Evolutionary conservation across 2,329 filamentous ascomycete species (phyloP).

Genomic region (Claviceps purpurea): DNA sequence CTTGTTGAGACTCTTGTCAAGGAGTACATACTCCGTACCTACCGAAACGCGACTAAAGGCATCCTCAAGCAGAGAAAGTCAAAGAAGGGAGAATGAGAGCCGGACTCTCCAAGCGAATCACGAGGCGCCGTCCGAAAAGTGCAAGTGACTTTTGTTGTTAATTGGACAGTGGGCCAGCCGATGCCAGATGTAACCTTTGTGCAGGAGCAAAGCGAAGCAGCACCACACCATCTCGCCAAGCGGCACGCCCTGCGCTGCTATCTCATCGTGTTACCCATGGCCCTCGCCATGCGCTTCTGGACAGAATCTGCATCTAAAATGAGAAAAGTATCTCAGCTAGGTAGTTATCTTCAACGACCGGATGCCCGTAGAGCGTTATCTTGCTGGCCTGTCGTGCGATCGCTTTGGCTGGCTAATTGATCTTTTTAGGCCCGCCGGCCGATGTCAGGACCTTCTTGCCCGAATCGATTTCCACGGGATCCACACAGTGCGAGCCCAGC

Average conservation of each 20-base stretch:
- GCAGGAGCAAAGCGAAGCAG: neutral
- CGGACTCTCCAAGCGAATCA: too few species aligned
- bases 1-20: too few species aligned
- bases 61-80: too few species aligned
- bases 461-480: neutral
- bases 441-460: slow-evolving; percentile 2
- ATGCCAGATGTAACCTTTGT: neutral
- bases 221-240: neutral
- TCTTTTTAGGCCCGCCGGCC: slow-evolving; percentile 1
- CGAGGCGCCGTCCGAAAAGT: too few species aligned
- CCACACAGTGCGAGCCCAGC: slow-evolving; percentile 4
- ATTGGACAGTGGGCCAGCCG: neutral
- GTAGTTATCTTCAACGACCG: neutral
- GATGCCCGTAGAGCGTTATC: neutral
- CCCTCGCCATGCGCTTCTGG: neutral
- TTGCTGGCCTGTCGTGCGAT: neutral
- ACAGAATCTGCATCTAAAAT: neutral
- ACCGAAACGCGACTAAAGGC: too few species aligned
- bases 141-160: too few species aligned
- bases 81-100: too few species aligned
- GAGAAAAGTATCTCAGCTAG: neutral
- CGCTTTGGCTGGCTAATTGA: neutral
- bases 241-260: neutral
- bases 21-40: too few species aligned
- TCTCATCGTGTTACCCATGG: neutral